Evolutionary conservation across 805 yeast species (phyloP).

Genomic region (Brettanomyces sp.): DNA sequence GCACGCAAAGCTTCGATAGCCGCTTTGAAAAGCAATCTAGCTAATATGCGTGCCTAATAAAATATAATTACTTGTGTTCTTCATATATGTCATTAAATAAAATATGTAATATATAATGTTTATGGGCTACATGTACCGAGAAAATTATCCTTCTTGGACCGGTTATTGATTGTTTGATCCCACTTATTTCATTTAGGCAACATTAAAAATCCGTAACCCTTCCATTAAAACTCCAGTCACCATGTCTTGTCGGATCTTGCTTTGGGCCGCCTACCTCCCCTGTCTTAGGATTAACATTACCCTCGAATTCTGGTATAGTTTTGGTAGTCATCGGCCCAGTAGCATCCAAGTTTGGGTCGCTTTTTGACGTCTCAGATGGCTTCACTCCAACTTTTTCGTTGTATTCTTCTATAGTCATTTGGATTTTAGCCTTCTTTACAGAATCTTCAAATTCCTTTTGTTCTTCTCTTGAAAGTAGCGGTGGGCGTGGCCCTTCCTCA

Average conservation of each 20-base stretch:
- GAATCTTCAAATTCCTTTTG: constrained; percentile 88
- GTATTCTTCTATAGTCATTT: constrained; percentile 68
- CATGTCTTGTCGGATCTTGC: constrained; percentile 80
- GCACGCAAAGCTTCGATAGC: constrained; percentile 2
- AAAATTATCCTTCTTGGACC: too few relatives aligned
- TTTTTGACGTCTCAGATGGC: not conserved
- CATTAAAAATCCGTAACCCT: constrained; percentile 84
- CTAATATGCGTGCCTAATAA: too few relatives aligned
- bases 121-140: too few relatives aligned
- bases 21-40: too few relatives aligned
- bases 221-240: constrained; percentile 93
- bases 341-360: not conserved
- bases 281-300: constrained; percentile 83
- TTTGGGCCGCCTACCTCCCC: constrained; percentile 98
- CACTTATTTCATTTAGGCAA: too few relatives aligned
- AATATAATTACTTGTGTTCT: too few relatives aligned
- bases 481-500: constrained; percentile 42
- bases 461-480: constrained; percentile 65
- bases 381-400: constrained; percentile 27
- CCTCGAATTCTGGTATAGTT: constrained; percentile 91
- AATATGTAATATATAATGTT: too few relatives aligned
- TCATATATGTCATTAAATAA: too few relatives aligned
- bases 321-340: constrained; percentile 39
- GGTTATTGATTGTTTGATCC: too few relatives aligned
- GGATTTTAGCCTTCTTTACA: constrained; percentile 72